These are phyloP conservation scores for Hypoxylon lienhwacheense DNA, from an alignment of 495 filamentous ascomycete species.

Conservation along the genomic window DNA sequence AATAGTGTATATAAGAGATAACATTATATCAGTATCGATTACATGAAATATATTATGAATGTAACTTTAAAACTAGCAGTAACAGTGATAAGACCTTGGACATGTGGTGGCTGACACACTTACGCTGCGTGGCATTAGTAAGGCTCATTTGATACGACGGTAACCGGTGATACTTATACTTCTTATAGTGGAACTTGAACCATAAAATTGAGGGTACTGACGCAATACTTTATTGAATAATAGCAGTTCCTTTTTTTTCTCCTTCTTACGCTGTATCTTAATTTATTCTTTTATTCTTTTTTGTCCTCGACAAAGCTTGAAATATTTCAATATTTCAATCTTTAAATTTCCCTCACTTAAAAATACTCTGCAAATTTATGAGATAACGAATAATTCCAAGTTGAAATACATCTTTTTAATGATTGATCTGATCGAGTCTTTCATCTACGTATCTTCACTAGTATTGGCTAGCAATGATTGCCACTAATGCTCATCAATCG, in stretches of 20 bases:
- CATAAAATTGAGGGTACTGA: constrained; percentile 5
- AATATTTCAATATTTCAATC: not conserved
- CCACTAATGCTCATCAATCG: constrained; percentile 36
- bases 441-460: not conserved
- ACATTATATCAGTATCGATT: no score
- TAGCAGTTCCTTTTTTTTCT: no score
- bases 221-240: no score
- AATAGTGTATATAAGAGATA: no score
- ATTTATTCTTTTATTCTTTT: not conserved
- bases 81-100: constrained; percentile 17
- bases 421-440: not conserved
- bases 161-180: no score
- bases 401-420: not conserved
- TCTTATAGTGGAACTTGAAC: not conserved
- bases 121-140: constrained; percentile 20
- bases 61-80: not conserved
- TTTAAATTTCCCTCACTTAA: no score
- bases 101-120: no score
- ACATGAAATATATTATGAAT: no score
- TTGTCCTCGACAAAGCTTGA: not conserved
- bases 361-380: not conserved
- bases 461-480: constrained; percentile 24
- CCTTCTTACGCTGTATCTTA: no score
- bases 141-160: constrained; percentile 6
- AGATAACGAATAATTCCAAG: not conserved